These are phyloP conservation scores for Cotoneaster glaucophyllus DNA, from an alignment of 306 rosid genomes.

Conservation along the genomic window DNA sequence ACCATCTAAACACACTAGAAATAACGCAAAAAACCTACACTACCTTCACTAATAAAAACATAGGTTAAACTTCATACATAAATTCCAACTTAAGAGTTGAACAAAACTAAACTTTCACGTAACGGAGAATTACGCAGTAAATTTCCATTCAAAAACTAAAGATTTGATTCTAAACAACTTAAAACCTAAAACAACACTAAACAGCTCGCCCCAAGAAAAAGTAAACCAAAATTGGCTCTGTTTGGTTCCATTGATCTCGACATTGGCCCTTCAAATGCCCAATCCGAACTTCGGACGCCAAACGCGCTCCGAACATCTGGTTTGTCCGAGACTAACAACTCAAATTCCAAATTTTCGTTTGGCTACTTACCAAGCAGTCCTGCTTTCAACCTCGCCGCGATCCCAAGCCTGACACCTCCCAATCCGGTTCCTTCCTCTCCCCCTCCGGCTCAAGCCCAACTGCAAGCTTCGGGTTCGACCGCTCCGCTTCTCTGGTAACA, in stretches of 20 bases:
- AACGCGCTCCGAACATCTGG: not conserved
- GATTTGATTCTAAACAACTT: not conserved
- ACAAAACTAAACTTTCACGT: not conserved
- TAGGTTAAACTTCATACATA: not conserved
- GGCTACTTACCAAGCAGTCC: conserved; percentile 1
- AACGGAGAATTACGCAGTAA: not conserved
- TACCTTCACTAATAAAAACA: not conserved
- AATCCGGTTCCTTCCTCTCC: not conserved
- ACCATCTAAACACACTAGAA: not conserved
- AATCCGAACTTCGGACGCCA: not conserved
- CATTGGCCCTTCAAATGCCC: not conserved
- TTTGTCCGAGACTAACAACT: not conserved
- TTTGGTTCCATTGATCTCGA: not conserved
- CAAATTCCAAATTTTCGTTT: not conserved
- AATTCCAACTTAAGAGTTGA: not conserved
- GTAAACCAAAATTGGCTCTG: not conserved
- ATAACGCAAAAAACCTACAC: not conserved
- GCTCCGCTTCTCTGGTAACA: not conserved
- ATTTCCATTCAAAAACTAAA: not conserved
- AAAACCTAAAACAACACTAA: not conserved
- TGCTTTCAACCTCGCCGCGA: conserved; percentile 5
- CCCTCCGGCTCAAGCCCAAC: not conserved
- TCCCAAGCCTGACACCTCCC: not conserved
- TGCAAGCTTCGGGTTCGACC: conserved; percentile 1
- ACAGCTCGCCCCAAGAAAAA: not conserved